Evolutionary conservation across 768 basidiomycete genomes (phyloP), one percentile per base, ranked within the genome.

Genomic region (Mycena latifolia): DNA sequence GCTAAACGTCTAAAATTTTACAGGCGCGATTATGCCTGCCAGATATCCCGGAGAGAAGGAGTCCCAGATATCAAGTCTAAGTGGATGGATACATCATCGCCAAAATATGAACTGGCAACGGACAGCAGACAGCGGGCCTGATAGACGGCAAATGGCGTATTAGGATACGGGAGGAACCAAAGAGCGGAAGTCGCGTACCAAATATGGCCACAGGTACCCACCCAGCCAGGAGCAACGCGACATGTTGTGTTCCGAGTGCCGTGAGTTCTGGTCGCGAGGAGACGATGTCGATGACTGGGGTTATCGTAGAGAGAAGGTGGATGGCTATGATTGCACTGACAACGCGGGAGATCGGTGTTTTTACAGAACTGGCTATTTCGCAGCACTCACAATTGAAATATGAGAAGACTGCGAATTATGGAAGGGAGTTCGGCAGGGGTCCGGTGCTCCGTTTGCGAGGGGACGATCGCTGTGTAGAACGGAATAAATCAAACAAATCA

Each of bases 191-290:
- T 50, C 20, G 18, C 41, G 12, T 35, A 69, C 68, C 56, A 15
- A 69, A 69, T 14, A 59, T 45, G 12, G 55, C 17, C 17, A 66
- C 50, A 11, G 68, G 68, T 6, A 61, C 68, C 68, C 68, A 69
- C n/a, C 45, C 68, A 7, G 65, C 68, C 15, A 69, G 8, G 22
- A 69, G 46, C 3, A 69, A 29, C 11, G 68, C 68, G 10, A 69
- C 55, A 18, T 69, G 68, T 39, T 69, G 68, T 28, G 68, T 69
- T 10, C 68, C 68, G 64, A 69, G 22, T 1, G 54, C 60, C 11
- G 68, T 28, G 27, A 61, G 55, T 5, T 39, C 15, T 2, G 57
- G 12, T 20, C n/a, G 18, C 20, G 61, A n/a, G 41, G 67, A 60
- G 55, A 62, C 25, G 28, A 51, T 7, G 18, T 69, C 68, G 8